Percentiles rank a stretch among this genome's conserved stretches.
Conservation (phyloP, 805 yeast species). For the Candida ulmi region DNA sequence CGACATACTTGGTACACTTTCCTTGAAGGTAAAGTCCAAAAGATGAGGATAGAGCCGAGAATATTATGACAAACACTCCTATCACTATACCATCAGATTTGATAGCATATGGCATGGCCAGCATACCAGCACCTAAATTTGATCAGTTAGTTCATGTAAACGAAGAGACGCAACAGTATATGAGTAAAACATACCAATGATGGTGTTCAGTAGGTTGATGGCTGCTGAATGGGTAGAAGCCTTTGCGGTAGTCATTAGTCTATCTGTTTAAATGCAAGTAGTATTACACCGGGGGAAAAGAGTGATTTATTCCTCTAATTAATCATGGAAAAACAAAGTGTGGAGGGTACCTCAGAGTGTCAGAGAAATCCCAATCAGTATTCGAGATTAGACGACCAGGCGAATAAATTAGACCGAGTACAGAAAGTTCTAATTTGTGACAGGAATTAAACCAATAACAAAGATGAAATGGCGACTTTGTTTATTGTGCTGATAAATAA, state of each 20-base stretch:
- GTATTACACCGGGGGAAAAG: no score
- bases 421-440: no score
- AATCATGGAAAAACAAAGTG: no score
- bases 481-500: no score
- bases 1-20: conserved; percentile 45
- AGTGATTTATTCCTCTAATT: no score
- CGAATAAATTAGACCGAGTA: no score
- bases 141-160: neutral
- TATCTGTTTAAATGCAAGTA: no score
- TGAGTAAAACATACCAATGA: conserved; percentile 30
- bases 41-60: conserved; percentile 66
- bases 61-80: conserved; percentile 49
- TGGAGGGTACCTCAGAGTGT: no score
- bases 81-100: conserved; percentile 58
- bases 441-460: no score
- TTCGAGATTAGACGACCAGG: no score
- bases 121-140: conserved; percentile 55
- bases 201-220: conserved; percentile 50
- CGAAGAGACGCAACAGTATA: neutral
- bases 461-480: no score
- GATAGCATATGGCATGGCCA: conserved; percentile 69
- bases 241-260: conserved; percentile 1
- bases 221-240: conserved; percentile 44
- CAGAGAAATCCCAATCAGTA: no score
- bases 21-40: conserved; percentile 64